These are phyloP conservation scores for Tuber indicum DNA, from an alignment of 495 filamentous ascomycete species.

Conservation along the genomic window DNA sequence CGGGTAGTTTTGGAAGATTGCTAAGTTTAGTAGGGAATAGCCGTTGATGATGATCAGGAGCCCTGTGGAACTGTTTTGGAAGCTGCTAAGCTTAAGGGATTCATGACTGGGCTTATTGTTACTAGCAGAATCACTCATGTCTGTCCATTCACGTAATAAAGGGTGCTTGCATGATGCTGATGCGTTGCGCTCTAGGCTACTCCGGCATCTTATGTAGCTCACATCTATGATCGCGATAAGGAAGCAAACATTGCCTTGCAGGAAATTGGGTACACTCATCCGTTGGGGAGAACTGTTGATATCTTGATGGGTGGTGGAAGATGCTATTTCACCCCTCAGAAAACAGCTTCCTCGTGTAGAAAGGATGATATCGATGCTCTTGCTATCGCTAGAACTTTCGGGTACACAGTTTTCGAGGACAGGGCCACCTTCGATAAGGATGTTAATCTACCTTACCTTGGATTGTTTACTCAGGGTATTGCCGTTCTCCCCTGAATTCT, in stretches of 20 bases:
- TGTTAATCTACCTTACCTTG: conserved; percentile 41
- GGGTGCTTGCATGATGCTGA: background rate
- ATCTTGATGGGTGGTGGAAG: conserved; percentile 43
- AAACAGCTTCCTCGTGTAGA: conserved; percentile 39
- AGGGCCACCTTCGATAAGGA: conserved; percentile 41
- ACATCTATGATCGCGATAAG: conserved; percentile 41
- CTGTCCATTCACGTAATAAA: background rate
- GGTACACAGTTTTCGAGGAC: conserved; percentile 41
- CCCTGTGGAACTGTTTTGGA: conserved; percentile 43
- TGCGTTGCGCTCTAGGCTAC: conserved; percentile 29
- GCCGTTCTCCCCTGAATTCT: background rate
- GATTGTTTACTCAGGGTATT: conserved; percentile 40
- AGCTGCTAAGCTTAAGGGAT: conserved; percentile 41
- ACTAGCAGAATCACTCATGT: conserved; percentile 44
- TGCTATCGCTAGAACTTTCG: conserved; percentile 37
- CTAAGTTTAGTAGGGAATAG: conserved; percentile 23
- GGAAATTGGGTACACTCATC: conserved; percentile 41
- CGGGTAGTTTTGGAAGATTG: background rate
- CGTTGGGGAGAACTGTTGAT: conserved; percentile 41
- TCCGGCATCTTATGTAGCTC: conserved; percentile 40
- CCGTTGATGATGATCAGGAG: conserved; percentile 28
- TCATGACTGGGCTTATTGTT: conserved; percentile 42
- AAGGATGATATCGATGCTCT: conserved; percentile 42
- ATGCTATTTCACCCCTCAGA: conserved; percentile 44
- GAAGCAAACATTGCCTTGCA: conserved; percentile 43